Base-by-base conservation (phyloP, 345 rosid genomes). In the Boechera stricta region DNA sequence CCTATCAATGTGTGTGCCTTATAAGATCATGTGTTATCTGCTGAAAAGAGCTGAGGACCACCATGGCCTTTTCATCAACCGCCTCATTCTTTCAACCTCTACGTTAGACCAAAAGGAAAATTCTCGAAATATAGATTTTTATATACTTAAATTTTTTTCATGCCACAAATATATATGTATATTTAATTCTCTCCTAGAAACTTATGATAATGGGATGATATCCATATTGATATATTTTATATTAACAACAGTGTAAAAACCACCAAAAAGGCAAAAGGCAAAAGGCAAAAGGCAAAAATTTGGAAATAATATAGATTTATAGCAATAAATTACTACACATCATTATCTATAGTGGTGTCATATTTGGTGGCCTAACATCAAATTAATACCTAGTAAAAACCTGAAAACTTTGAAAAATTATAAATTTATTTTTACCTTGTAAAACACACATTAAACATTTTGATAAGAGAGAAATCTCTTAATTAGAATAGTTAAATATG, bases 21-120 rank as follows among this genome's bases (percentile, higher is more conserved):
- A 61, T 2, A 49, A 13, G 73, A 66, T 72, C 81, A 72, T 72
- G 69, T 66, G 81, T 72, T 65, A 59, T 58, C 56, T 66, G 69
- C 56, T 72, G 47, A 71, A 38, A 71, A 77, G 55, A 49, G 73
- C 47, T 4, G 47, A 71, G 69, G 81, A 78, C 73, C 81, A 78
- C 69, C 33, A 10, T 49, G 42, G 42, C 49, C 57, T 78, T 78
- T 72, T 57, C 28, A 78, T 78, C 81, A 55, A 70, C 64, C 64
- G 16, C 66, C 21, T 77, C 1, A 56, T 77, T 72, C 62, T 71
- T 49, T 66, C 47, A 41, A 72, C 69, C 65, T 77, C 81, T 63
- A 69, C 69, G 56, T 51, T 26, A 59, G 18, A 73, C 31, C 7
- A 33, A 42, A 53, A 6, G 56, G 11, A 63, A 2, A 15, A 55